Conservation (phyloP, 345 rosid species). For the Barbarea vulgaris region DNA sequence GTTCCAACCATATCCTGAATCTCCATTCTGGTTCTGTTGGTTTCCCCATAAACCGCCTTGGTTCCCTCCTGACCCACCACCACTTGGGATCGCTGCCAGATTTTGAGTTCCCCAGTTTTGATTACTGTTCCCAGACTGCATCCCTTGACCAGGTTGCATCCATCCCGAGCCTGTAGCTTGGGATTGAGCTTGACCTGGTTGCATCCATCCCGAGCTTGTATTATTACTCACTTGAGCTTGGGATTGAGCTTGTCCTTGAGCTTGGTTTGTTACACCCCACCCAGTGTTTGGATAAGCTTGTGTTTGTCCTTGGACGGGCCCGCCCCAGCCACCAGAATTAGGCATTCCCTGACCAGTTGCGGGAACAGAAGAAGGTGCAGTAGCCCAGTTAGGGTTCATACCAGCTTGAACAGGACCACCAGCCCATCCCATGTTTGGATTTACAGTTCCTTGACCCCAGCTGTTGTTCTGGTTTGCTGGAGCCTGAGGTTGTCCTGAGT, state of each 20-base stretch:
- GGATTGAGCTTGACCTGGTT: slow-evolving; percentile 26
- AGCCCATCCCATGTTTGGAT: slow-evolving; percentile 66
- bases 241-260: slow-evolving; percentile 30
- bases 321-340: slow-evolving; percentile 55
- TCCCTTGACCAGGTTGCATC: slow-evolving; percentile 54
- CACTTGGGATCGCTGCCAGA: slow-evolving; percentile 42
- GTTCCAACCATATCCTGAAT: slow-evolving; percentile 59
- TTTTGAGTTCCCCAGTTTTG: slow-evolving; percentile 51
- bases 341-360: slow-evolving; percentile 49
- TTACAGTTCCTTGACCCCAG: slow-evolving; percentile 62
- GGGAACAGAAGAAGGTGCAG: slow-evolving; percentile 50
- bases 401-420: slow-evolving; percentile 61
- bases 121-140: slow-evolving; percentile 43
- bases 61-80: slow-evolving; percentile 60
- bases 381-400: slow-evolving; percentile 53
- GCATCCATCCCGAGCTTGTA: neutral
- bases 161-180: slow-evolving; percentile 24
- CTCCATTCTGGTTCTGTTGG: slow-evolving; percentile 61
- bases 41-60: slow-evolving; percentile 51
- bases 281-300: slow-evolving; percentile 53
- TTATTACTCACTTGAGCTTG: slow-evolving; percentile 33
- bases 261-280: slow-evolving; percentile 57
- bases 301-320: slow-evolving; percentile 58
- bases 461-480: slow-evolving; percentile 52
- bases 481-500: slow-evolving; percentile 44